Evolutionary conservation across 805 yeast species (phyloP).

Genomic region (Cyberlindnera subsufficiens): DNA sequence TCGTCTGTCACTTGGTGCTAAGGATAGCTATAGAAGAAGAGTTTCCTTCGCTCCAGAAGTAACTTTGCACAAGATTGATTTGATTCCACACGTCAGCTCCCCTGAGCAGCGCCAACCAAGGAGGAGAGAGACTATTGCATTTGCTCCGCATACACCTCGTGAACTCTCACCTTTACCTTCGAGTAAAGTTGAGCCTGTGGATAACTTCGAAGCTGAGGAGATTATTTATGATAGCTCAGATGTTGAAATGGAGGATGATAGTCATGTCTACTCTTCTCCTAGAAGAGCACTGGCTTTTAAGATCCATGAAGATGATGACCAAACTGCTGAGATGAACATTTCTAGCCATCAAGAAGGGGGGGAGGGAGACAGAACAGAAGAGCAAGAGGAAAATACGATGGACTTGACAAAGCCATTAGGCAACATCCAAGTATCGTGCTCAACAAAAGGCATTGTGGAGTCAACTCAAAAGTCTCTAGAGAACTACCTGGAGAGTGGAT

Average conservation of each 20-base stretch:
- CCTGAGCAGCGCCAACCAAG: conserved; percentile 17
- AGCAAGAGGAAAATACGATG: conserved; percentile 21
- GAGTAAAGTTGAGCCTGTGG: neutral
- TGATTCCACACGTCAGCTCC: conserved; percentile 9
- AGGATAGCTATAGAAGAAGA: conserved; percentile 17
- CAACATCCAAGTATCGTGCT: conserved; percentile 7
- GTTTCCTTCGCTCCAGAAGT: conserved; percentile 27
- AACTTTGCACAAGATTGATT: conserved; percentile 24
- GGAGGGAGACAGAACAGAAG: conserved; percentile 10
- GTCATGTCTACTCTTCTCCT: conserved; percentile 20
- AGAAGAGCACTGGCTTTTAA: conserved; percentile 9
- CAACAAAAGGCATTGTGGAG: too few relatives aligned
- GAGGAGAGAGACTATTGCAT: conserved; percentile 24
- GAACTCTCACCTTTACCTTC: conserved; percentile 2
- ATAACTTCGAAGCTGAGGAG: conserved; percentile 13
- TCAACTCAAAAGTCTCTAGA: neutral
- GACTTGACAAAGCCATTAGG: conserved; percentile 24
- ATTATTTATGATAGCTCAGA: conserved; percentile 23
- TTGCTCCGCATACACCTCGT: conserved; percentile 13
- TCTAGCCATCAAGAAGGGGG: neutral
- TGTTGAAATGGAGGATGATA: conserved; percentile 23
- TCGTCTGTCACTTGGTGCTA: conserved; percentile 5
- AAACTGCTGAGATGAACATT: conserved; percentile 3
- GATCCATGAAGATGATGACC: conserved; percentile 19
- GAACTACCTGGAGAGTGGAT: too few relatives aligned